Evolutionary conservation across 1,284 basidiomycete species (phyloP).

Genomic region (Ceraceosorus guamensis): DNA sequence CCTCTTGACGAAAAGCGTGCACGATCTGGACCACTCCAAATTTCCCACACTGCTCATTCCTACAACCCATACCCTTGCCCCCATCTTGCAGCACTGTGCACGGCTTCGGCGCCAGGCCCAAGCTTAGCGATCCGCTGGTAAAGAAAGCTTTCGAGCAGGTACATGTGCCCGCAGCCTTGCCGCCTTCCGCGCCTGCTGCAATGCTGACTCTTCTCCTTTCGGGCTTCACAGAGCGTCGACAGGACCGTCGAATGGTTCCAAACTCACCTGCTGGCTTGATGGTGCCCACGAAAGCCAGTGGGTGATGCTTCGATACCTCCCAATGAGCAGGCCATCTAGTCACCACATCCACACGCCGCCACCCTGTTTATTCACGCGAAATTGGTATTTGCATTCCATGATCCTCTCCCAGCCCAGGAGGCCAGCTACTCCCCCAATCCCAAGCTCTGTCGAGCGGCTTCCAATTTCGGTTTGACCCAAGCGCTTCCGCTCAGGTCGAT

Average conservation of each 20-base stretch:
- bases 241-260: constrained; percentile 3
- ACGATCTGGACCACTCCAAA: too few relatives aligned
- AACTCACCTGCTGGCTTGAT: background rate
- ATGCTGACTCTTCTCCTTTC: too few relatives aligned
- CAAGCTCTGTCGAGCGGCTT: constrained; percentile 31
- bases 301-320: too few relatives aligned
- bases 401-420: too few relatives aligned
- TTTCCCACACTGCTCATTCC: too few relatives aligned
- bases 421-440: constrained; percentile 3
- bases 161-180: too few relatives aligned
- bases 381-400: too few relatives aligned
- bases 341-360: too few relatives aligned
- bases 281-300: too few relatives aligned
- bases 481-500: constrained; percentile 36
- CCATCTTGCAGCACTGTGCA: constrained; percentile 54
- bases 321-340: too few relatives aligned
- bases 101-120: constrained; percentile 58
- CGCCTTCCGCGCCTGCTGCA: too few relatives aligned
- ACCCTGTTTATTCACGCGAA: too few relatives aligned
- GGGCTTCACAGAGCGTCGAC: background rate
- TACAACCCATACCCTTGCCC: background rate
- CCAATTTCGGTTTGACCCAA: constrained; percentile 41
- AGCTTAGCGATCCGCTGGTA: constrained; percentile 52
- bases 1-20: background rate
- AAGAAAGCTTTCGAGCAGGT: constrained; percentile 55